A percentile compares a stretch with the other conserved stretches of the same genome.
Conservation (phyloP, 2,329 filamentous ascomycete genomes). For the Cladosporium cucumerinum region DNA sequence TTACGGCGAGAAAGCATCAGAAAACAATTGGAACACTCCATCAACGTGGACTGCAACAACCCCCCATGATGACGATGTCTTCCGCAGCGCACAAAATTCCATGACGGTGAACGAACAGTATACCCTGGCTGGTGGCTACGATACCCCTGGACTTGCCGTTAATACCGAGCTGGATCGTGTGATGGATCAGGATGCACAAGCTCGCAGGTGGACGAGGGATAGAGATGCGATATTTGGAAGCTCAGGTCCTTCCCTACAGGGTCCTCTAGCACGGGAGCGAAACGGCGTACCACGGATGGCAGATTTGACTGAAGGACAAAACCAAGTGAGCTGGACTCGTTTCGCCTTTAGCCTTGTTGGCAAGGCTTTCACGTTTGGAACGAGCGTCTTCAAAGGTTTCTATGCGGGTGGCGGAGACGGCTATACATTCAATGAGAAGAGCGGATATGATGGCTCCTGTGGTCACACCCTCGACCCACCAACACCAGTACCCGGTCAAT, state of each 20-base stretch:
- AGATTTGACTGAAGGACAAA: conserved; percentile 18
- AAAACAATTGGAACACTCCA: background rate
- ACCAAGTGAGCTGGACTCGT: conserved; percentile 49
- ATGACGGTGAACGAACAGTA: conserved; percentile 53
- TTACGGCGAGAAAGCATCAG: background rate
- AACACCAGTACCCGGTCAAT: conserved; percentile 54
- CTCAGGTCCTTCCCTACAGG: conserved; percentile 20
- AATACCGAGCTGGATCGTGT: conserved; percentile 37
- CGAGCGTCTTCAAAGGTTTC: conserved; percentile 72
- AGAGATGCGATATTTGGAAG: background rate
- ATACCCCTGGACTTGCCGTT: conserved; percentile 42
- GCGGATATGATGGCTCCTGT: conserved; percentile 26
- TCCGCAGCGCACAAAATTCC: conserved; percentile 33
- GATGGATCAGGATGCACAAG: conserved; percentile 6
- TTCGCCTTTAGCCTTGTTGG: conserved; percentile 63
- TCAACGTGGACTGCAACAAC: conserved; percentile 20
- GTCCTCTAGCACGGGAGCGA: conserved; percentile 35
- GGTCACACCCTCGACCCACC: conserved; percentile 26
- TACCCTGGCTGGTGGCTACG: conserved; percentile 49
- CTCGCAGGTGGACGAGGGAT: conserved; percentile 5
- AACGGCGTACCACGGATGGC: conserved; percentile 33
- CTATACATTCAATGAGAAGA: conserved; percentile 53
- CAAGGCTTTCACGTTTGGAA: conserved; percentile 83
- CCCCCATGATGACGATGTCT: conserved; percentile 3
- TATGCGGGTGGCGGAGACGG: conserved; percentile 76